Evolutionary conservation across 108 stramenopile genomes (phyloP).

Genomic region (Phaeodactylum tricornutum): DNA sequence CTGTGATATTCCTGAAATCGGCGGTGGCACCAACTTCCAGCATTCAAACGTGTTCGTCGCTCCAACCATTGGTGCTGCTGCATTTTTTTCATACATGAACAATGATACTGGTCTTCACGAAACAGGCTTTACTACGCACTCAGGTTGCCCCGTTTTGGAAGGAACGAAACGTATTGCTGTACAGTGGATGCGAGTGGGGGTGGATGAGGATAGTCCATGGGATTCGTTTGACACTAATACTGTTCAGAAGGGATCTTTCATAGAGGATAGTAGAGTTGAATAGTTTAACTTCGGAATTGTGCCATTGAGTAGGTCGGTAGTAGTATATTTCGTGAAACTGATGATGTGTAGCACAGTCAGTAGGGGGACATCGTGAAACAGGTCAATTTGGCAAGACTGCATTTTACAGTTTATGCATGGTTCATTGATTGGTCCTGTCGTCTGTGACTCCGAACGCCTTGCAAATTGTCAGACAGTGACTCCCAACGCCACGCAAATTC

Average conservation of each 20-base stretch:
- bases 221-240: conserved; percentile 63
- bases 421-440: too few relatives aligned
- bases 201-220: conserved; percentile 70
- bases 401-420: too few relatives aligned
- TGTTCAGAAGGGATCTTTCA: conserved; percentile 34
- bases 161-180: conserved; percentile 72
- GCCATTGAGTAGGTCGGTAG: too few relatives aligned
- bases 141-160: conserved; percentile 87
- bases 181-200: conserved; percentile 88
- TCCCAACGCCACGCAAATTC: too few relatives aligned
- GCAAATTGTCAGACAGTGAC: too few relatives aligned
- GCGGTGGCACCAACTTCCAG: conserved; percentile 88
- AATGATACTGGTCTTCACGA: conserved; percentile 50
- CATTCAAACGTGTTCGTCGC: conserved; percentile 74
- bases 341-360: too few relatives aligned
- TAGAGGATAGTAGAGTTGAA: too few relatives aligned
- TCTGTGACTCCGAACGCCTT: too few relatives aligned
- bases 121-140: conserved; percentile 46
- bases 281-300: too few relatives aligned
- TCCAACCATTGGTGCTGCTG: conserved; percentile 62
- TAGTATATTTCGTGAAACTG: too few relatives aligned
- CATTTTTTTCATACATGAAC: conserved; percentile 82
- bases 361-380: too few relatives aligned
- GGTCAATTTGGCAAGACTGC: too few relatives aligned
- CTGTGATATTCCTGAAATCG: conserved; percentile 80